Base-by-base conservation (phyloP, 495 filamentous ascomycete species). In the Aspergillus haitiensis region DNA sequence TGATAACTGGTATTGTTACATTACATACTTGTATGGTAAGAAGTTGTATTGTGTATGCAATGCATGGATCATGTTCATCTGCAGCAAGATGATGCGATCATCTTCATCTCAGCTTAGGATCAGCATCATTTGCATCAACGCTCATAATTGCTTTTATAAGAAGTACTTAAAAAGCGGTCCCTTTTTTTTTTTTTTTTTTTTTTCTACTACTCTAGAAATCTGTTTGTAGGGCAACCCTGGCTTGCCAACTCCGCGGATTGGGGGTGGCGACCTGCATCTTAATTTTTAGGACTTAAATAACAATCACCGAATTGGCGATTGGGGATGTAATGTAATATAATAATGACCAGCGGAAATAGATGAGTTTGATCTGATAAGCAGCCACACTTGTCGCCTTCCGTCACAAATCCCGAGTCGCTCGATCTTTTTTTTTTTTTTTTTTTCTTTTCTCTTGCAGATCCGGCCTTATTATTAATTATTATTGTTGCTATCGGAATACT, bases 291-390 rank as follows among this genome's bases (percentile, higher is more conserved):
- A 40, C n/a, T 7, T 0, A 40, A 6, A 40, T 7, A 4, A n/a
- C 9, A 40, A 40, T 40, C 37, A 40, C 7, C 37, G 7, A 3
- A 40, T 40, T n/a, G 9, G 37, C 0, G 37, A 27, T 13, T 45
- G 47, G 10, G 31, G 21, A 3, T 12, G 55, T 54, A 55, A 49
- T 32, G 1, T 54, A 37, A 35, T 58, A 47, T 56, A 56, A 50
- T 58, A 51, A 31, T 21, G 55, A 63, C 51, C 62, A 45, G 27
- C 13, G 49, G 45, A 42, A 37, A 55, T 36, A 39, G 40, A n/a
- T 52, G 32, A 16, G 9, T 59, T 63, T 58, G 64, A 66, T 66
- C 64, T 61, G 64, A 66, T 66, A 66, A 66, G 63, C 63, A 31
- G 56, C 63, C 59, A 61, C 60, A 63, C 34, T 66, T 27, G 1